Evolutionary conservation across 164 flowering plant genomes (phyloP).

Genomic region (Annona squamosa): DNA sequence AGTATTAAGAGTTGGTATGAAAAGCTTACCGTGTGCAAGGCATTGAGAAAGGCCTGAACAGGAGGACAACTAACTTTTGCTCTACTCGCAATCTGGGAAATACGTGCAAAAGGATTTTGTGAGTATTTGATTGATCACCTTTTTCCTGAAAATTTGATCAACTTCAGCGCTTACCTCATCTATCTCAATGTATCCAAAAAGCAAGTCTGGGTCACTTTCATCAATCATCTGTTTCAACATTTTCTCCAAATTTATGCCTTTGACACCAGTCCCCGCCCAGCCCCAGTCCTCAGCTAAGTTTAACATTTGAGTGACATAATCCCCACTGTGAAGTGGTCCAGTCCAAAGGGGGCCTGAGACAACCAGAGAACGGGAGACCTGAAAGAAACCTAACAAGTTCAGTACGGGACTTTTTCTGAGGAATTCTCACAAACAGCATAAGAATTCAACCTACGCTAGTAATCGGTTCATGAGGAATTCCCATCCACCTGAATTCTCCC

Average conservation of each 20-base stretch:
- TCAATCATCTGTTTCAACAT: conserved; percentile 60
- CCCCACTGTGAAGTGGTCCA: conserved; percentile 73
- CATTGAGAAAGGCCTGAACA: conserved; percentile 38
- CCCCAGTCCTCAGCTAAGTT: conserved; percentile 59
- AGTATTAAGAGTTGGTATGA: not conserved
- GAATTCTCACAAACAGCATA: not conserved
- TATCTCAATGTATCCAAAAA: conserved; percentile 71
- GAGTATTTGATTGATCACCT: too few relatives aligned
- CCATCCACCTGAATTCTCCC: not conserved
- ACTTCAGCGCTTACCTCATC: conserved; percentile 51
- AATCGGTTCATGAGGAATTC: not conserved
- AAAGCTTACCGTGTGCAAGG: conserved; percentile 46
- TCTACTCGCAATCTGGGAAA: conserved; percentile 62
- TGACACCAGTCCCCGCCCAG: conserved; percentile 37
- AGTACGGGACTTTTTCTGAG: not conserved
- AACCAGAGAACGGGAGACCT: conserved; percentile 50
- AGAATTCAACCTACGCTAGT: not conserved
- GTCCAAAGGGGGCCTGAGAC: conserved; percentile 97
- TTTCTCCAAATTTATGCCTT: conserved; percentile 44
- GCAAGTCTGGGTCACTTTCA: conserved; percentile 72
- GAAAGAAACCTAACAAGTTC: conserved; percentile 11
- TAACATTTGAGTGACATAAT: conserved; percentile 51
- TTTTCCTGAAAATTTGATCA: not conserved
- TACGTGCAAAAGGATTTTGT: not conserved
- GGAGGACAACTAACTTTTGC: conserved; percentile 75